Evolutionary conservation across 441 rosid genomes (phyloP).

Genomic region (Bocquillonia castaneifolia): DNA sequence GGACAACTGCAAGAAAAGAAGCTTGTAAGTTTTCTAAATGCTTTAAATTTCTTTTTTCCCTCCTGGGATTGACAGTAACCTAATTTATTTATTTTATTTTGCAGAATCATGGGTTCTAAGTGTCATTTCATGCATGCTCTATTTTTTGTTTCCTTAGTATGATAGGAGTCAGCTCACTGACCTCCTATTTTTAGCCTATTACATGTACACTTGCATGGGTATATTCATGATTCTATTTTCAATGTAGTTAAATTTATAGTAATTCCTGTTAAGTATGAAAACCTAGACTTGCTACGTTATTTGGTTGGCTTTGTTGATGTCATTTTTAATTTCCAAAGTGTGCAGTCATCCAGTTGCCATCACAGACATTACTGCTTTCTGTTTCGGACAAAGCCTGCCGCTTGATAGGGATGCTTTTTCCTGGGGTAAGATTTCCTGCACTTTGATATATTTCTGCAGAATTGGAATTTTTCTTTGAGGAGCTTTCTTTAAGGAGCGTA

Average conservation of each 20-base stretch:
- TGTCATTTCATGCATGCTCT: neutral
- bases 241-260: neutral
- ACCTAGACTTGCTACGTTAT: neutral
- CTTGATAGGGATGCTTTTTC: constrained; percentile 96
- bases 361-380: constrained; percentile 89
- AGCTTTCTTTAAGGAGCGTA: neutral
- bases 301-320: constrained; percentile 28
- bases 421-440: constrained; percentile 64
- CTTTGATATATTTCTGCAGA: neutral
- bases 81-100: neutral
- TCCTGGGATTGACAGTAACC: neutral
- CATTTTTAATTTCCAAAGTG: constrained; percentile 42
- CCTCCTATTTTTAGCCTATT: neutral
- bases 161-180: neutral
- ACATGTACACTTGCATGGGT: too few species aligned
- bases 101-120: neutral
- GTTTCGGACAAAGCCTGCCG: constrained; percentile 92
- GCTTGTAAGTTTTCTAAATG: constrained; percentile 61
- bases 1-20: constrained; percentile 96
- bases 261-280: neutral
- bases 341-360: constrained; percentile 94
- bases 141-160: neutral
- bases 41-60: constrained; percentile 16
- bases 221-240: neutral
- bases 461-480: too few species aligned